A percentile compares a stretch with the other conserved stretches of the same genome.
These are phyloP conservation scores for Pleurotus giganteus DNA, from an alignment of 768 basidiomycete genomes.

Conservation along the genomic window DNA sequence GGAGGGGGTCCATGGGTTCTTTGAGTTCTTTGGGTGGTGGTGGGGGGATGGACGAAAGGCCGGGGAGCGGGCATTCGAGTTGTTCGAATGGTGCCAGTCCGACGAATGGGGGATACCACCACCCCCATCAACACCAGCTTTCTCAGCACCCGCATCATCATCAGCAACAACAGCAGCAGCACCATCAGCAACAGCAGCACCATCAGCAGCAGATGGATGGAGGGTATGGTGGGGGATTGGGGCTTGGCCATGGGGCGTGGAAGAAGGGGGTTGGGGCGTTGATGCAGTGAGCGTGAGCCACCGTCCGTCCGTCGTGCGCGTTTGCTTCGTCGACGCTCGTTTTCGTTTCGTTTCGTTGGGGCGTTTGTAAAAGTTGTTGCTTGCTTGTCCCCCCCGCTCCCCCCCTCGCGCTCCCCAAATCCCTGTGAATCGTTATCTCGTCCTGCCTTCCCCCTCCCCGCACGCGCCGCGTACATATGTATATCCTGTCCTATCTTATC, in stretches of 20 bases:
- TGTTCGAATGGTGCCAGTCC: neutral
- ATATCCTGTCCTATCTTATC: too few species aligned
- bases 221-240: conserved; percentile 12
- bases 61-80: conserved; percentile 5
- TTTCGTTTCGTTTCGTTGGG: neutral
- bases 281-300: conserved; percentile 24
- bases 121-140: neutral
- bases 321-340: neutral
- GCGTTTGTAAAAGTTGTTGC: neutral
- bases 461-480: too few species aligned
- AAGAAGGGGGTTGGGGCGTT: conserved; percentile 40
- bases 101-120: neutral
- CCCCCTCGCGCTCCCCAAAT: neutral
- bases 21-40: too few species aligned
- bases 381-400: neutral
- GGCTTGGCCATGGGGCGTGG: conserved; percentile 42
- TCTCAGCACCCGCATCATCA: neutral
- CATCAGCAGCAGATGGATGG: conserved; percentile 18
- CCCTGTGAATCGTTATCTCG: neutral
- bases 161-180: conserved; percentile 32
- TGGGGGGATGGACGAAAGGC: neutral
- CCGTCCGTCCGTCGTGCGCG: neutral
- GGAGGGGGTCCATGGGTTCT: conserved; percentile 22
- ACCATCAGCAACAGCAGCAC: conserved; percentile 41
- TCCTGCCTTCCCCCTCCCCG: too few species aligned